Evolutionary conservation across 192 early-diverging fungal genomes (phyloP).

Genomic region (Pilaira anomala): DNA sequence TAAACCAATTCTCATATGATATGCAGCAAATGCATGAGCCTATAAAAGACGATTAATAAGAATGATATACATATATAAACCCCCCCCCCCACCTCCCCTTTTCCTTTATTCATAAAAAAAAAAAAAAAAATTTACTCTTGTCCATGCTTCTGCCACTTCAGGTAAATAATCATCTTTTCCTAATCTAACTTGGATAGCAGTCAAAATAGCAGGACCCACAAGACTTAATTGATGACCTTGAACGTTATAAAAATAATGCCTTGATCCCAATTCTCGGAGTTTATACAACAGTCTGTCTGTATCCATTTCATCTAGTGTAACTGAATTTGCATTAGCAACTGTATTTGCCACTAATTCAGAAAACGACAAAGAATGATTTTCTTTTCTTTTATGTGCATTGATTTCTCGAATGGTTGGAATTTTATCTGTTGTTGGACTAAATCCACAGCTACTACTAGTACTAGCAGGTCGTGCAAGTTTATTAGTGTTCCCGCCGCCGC

Average conservation of each 20-base stretch:
- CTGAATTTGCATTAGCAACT: too few species aligned
- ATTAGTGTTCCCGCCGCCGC: not conserved
- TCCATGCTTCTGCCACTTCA: constrained; percentile 16
- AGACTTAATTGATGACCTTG: constrained; percentile 8
- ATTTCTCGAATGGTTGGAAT: constrained; percentile 7
- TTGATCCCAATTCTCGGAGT: constrained; percentile 21
- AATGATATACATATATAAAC: too few species aligned
- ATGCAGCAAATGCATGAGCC: too few species aligned
- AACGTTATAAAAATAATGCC: constrained; percentile 24
- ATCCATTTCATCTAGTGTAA: not conserved
- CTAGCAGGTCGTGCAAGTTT: not conserved
- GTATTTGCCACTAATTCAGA: too few species aligned
- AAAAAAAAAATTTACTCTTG: too few species aligned
- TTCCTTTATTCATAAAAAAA: too few species aligned
- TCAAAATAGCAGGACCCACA: constrained; percentile 11
- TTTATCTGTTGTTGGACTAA: not conserved
- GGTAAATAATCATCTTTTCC: constrained; percentile 18
- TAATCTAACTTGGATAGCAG: constrained; percentile 13
- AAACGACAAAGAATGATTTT: not conserved
- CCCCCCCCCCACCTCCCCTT: too few species aligned
- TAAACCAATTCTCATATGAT: too few species aligned
- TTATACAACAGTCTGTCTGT: not conserved
- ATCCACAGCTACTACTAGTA: too few species aligned
- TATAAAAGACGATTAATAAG: too few species aligned
- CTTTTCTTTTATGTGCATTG: constrained; percentile 11